phyloP scores from a whole-genome alignment of 345 rosid species.

The Gossypium australe region DNA sequence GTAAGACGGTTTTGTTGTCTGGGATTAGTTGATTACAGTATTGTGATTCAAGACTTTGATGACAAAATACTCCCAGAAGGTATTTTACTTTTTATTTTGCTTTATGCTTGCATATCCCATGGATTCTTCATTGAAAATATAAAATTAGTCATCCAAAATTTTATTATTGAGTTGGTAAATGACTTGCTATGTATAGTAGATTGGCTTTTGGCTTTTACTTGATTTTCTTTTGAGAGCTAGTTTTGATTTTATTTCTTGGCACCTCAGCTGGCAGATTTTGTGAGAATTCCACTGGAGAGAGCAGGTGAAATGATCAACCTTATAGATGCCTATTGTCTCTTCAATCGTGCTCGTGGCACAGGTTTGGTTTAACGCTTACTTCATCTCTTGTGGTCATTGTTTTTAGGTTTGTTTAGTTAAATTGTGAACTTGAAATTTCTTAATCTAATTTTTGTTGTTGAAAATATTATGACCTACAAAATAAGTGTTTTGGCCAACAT shows the following conservation, averaged over 20 bases:
- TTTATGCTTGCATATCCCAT: background rate
- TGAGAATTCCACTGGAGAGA: conserved; percentile 73
- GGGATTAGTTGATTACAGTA: background rate
- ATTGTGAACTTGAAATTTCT: background rate
- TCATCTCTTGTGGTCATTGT: background rate
- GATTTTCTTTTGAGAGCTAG: conserved; percentile 1
- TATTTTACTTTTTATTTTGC: background rate
- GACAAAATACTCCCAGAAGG: background rate
- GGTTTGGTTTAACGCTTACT: conserved; percentile 33
- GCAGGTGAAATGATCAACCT: conserved; percentile 96
- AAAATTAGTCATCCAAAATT: background rate
- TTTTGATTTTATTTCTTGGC: conserved; percentile 20
- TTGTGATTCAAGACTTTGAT: background rate
- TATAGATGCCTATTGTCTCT: conserved; percentile 84
- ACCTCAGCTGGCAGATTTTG: conserved; percentile 87
- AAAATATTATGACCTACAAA: no score
- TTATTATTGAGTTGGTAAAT: background rate
- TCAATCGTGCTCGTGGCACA: conserved; percentile 97
- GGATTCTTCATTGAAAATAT: background rate
- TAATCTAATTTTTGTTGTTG: background rate
- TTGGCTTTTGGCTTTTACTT: background rate
- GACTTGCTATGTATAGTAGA: background rate
- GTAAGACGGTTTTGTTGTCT: background rate
- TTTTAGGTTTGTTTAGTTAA: background rate
- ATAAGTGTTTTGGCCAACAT: background rate